These are phyloP conservation scores for Penicillium daleae DNA, from an alignment of 495 filamentous ascomycete genomes.

Conservation along the genomic window DNA sequence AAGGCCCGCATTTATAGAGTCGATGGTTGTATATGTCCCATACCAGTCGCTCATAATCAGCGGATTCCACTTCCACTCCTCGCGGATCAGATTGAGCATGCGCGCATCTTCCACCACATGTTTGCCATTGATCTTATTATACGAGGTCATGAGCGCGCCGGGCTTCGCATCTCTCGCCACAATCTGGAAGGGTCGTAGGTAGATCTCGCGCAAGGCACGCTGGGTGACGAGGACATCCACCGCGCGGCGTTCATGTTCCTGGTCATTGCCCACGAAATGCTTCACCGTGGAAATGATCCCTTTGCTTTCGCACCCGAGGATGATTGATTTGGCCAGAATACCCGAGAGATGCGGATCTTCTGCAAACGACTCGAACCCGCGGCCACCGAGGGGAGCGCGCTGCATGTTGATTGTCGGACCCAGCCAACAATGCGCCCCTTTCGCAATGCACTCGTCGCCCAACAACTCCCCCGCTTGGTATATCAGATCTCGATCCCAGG, in stretches of 20 bases:
- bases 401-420: constrained; percentile 78
- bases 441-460: constrained; percentile 63
- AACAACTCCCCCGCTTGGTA: constrained; percentile 49
- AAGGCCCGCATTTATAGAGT: constrained; percentile 64
- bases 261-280: constrained; percentile 56
- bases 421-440: constrained; percentile 67
- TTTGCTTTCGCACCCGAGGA: constrained; percentile 64
- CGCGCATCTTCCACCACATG: constrained; percentile 64
- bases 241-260: constrained; percentile 65
- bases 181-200: constrained; percentile 72
- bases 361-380: constrained; percentile 73
- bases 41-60: constrained; percentile 46
- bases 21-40: constrained; percentile 62
- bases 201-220: constrained; percentile 72
- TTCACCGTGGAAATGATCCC: constrained; percentile 69
- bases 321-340: constrained; percentile 59
- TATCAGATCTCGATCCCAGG: constrained; percentile 63
- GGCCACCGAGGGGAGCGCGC: constrained; percentile 68
- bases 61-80: constrained; percentile 67
- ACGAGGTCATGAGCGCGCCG: constrained; percentile 71
- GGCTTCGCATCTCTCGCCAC: constrained; percentile 63
- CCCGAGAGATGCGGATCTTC: constrained; percentile 75
- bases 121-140: constrained; percentile 73
- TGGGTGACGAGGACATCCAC: constrained; percentile 65
- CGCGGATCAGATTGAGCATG: constrained; percentile 62